Base-by-base conservation (phyloP, 148 eudicot genomes). In the Rhododendron henanense region DNA sequence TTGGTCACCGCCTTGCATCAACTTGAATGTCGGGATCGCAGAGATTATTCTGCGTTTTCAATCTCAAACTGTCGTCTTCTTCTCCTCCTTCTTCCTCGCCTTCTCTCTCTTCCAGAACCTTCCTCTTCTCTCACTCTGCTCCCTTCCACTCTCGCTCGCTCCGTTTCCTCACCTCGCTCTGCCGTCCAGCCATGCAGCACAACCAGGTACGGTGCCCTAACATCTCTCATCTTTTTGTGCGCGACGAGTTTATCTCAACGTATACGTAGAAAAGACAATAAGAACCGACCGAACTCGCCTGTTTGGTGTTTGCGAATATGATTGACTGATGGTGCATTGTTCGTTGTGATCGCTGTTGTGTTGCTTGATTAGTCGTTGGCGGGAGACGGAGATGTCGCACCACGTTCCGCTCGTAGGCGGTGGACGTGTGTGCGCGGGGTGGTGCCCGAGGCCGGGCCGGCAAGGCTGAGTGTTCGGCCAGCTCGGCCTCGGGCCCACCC, bases 11-110 rank as follows among this genome's bases (percentile, higher is more conserved):
- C 61, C 61, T 55, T 25, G 3, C 39, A 33, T 14, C 18, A 31
- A 31, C 78, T 84, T 92, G 90, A 86, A 90, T 92, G 92, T 87
- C 89, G 77, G 87, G 85, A 5, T 86, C 91, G 69, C 90, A 79
- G 16, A 86, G 85, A 59, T 37, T 88, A 9, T 23, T 75, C 78
- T 85, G 41, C 75, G 18, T 37, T 48, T 87, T 85, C 41, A 61
- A 83, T 71, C 85, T 74, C 78, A 28, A 47, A 65, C n/a, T 47
- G 23, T 81, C 83, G 7, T 65, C 87, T 84, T 50, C 65, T 82
- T 81, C 87, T 63, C 45, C 47, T 9, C 76, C 23, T 85, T 28
- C 75, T 28, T 69, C 15, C 16, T 75, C 39, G 8, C 39, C 28
- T 50, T 19, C 87, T 53, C 74, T 10, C 21, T 1, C 31, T 82